Base-by-base conservation (phyloP, 768 basidiomycete genomes). In the Hemileccinum rubropunctum region DNA sequence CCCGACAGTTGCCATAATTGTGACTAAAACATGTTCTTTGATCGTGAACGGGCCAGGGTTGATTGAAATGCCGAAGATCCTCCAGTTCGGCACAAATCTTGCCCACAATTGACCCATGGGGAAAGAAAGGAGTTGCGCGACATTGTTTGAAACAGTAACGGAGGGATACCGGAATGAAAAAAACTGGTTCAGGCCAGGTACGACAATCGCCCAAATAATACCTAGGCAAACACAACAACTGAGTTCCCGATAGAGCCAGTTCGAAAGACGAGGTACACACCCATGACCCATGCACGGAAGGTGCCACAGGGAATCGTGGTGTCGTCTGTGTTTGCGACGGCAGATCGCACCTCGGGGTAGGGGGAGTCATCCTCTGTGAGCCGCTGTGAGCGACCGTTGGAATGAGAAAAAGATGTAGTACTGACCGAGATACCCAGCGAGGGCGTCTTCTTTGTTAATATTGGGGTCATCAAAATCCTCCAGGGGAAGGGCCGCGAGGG, bases 41-140 rank as follows among this genome's bases (percentile, higher is more conserved):
- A 89, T 86, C 18, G 79, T 82, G 66, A 88, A 90, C 3, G 81
- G 83, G 1, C 89, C 88, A n/a, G 86, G 84, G 61, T 88, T 88
- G 23, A 88, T 60, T 5, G 77, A 71, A 33, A 81, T 35, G 33
- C 86, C 85, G 30, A 83, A 79, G 7, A 88, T 64, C 37, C 59
- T 73, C 48, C 75, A 67, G 27, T 69, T 60, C 3, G 86, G 87
- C 28, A 83, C 57, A 18, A 79, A 58, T 18, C 30, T 60, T 21
- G 86, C 86, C 78, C 83, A 86, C 1, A 73, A 61, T 23, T 78
- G 76, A 18, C 87, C 87, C 39, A 86, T 62, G 1, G 88, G 88
- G 57, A 87, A 88, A 20, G 80, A 78, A 20, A 91, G 67, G 13
- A 92, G 74, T 59, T 88, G 86, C 2, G 86, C 86, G 14, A 90